Base-by-base conservation (phyloP, 2,329 filamentous ascomycete species). In the Fusarium sp. region DNA sequence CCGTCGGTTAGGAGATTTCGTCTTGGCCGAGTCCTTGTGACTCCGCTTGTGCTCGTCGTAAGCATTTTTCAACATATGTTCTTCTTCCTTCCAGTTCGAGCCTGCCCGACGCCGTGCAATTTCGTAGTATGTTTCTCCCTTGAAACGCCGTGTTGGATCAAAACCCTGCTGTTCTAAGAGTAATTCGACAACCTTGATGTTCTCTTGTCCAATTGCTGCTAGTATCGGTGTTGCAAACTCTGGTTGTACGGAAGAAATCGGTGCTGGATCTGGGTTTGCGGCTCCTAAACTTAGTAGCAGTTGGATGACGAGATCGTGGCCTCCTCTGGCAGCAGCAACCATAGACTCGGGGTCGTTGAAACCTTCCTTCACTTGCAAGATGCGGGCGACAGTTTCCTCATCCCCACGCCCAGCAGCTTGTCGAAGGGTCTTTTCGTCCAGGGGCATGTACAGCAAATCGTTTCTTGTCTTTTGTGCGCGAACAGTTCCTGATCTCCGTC, bases 211-310 rank as follows among this genome's bases (percentile, higher is more conserved):
- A 73, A 99, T 98, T 2, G 96, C 95, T 67, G 95, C 95, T 40
- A 98, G 89, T 87, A 99, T 97, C 2, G 96, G 96, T 1, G 96
- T 98, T 60, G 95, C 93, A 78, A 93, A 92, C 66, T 96, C 95
- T 46, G 88, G 83, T 31, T 87, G 86, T 67, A 89, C 85, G 33
- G 88, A 87, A 10, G 85, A 78, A 55, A 95, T 82, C 14, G 93
- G 90, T 8, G 88, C 86, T 35, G 94, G 94, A 76, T 96, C 94
- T 0, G 89, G 87, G 62, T 90, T 89, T 14, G 89, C 88, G 57
- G 88, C 86, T 4, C 92, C 92, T 73, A 94, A 85, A 10, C 92
- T 92, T 46, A 94, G 82, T 58, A 95, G 83, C 31, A 98, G 88
- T 78, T 95, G 94, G 70, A 98, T 90, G 27, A 97, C 93, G 66